These are phyloP conservation scores for Calonectria ilicicola DNA, from an alignment of 2,329 filamentous ascomycete genomes.

Conservation along the genomic window DNA sequence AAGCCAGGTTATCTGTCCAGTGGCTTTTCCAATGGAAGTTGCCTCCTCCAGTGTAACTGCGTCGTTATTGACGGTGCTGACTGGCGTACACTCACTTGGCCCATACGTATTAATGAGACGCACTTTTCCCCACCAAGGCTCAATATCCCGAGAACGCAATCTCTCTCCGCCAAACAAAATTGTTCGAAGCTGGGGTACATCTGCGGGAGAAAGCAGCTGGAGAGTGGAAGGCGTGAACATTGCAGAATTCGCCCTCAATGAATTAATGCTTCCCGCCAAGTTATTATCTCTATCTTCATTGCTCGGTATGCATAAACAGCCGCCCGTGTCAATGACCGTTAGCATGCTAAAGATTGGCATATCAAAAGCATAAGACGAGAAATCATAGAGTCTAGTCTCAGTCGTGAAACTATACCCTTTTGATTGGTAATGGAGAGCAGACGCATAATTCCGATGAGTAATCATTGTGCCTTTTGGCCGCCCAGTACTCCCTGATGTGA, in stretches of 20 bases:
- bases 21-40: neutral
- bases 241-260: neutral
- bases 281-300: conserved; percentile 47
- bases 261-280: neutral
- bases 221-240: neutral
- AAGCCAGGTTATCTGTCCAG: conserved; percentile 12
- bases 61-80: neutral
- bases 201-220: neutral
- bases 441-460: conserved; percentile 14
- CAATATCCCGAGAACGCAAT: neutral
- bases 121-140: neutral
- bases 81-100: conserved; percentile 25
- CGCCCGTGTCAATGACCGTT: conserved; percentile 51
- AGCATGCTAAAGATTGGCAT: conserved; percentile 51
- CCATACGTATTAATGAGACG: conserved; percentile 29
- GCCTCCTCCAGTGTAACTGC: neutral
- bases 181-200: neutral
- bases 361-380: conserved; percentile 53
- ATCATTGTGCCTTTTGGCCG: conserved; percentile 64
- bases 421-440: conserved; percentile 9
- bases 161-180: neutral
- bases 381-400: conserved; percentile 33
- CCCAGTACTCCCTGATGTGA: conserved; percentile 69
- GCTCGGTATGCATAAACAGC: conserved; percentile 53
- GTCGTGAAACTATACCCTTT: neutral